Base-by-base conservation (phyloP, 2,329 filamentous ascomycete species). In the Fusarium sp. region DNA sequence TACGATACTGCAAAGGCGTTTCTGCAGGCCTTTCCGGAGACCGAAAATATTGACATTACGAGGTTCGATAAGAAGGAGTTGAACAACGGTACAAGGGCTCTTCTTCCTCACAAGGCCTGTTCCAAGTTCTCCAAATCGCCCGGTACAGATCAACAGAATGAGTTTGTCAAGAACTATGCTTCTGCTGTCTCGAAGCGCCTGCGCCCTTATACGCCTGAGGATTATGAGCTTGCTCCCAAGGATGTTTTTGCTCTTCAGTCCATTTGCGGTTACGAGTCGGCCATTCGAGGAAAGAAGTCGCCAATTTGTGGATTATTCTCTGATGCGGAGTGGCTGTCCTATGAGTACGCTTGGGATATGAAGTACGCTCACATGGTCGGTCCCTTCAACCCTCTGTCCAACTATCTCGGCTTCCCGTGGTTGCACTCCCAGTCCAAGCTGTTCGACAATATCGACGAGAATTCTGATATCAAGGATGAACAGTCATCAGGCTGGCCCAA, bases 261-360 rank as follows among this genome's bases (percentile, higher is more conserved):
- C 3, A 64, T 74, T 12, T 74, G 72, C 15, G 72, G 72, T 18
- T 74, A 74, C 12, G 72, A 74, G 22, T 74, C 72, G 0, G 72
- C 64, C 2, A 73, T 74, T 25, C 40, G 24, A 11, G 72, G 72
- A 34, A 51, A 65, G 20, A 68, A 66, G 18, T 74, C 72, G 1
- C 59, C 59, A 0, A 61, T 74, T 2, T 74, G 72, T 5, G 56
- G 40, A 24, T 6, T 74, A 0, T 74, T 74, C 32, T 73, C 72
- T 1, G 72, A 74, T 8, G 57, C 72, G 0, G 72, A 74, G 38
- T 74, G 72, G 72, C 50, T 74, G 2, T 74, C 72, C 0, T 74
- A 73, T 20, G 72, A 74, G 29, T 74, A 74, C 20, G 72, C 72
- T 3, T 74, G 72, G 72, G 72, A 74, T 20, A 73, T 74, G 72